Conservation (phyloP, 176 grass and related monocot genomes). For the Bromus sterilis region DNA sequence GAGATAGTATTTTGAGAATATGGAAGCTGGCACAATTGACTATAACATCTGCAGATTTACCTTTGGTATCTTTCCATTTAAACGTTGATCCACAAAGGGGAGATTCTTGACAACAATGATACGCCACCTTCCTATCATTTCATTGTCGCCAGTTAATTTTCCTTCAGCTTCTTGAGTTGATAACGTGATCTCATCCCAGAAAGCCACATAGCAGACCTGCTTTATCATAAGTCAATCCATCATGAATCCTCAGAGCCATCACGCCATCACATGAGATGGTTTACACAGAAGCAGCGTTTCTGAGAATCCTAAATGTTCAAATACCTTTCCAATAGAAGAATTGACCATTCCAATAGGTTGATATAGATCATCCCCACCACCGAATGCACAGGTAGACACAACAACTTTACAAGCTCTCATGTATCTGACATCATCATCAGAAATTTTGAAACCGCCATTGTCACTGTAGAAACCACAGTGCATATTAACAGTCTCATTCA, state of each 20-base stretch:
- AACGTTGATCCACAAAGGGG: conserved; percentile 85
- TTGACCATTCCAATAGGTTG: conserved; percentile 95
- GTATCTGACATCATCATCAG: conserved; percentile 54
- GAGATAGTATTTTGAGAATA: background rate
- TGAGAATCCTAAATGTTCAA: background rate
- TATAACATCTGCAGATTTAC: conserved; percentile 23
- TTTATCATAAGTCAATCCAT: conserved; percentile 14
- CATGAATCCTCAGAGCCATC: background rate
- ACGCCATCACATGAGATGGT: background rate
- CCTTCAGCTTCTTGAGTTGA: conserved; percentile 67
- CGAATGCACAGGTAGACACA: conserved; percentile 90
- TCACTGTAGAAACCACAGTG: conserved; percentile 88
- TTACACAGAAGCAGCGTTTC: background rate
- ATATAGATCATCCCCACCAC: conserved; percentile 92
- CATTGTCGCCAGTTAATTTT: conserved; percentile 57
- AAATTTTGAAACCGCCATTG: conserved; percentile 84
- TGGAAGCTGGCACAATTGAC: background rate
- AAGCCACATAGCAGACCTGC: conserved; percentile 88
- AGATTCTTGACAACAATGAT: conserved; percentile 69
- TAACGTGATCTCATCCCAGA: conserved; percentile 85
- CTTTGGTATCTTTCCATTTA: conserved; percentile 97
- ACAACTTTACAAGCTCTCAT: conserved; percentile 75
- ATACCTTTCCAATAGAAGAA: conserved; percentile 66
- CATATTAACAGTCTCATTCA: conserved; percentile 45
- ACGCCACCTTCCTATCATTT: conserved; percentile 74